Conservation (phyloP, 2,329 filamentous ascomycete genomes). For the Fusarium sp. region DNA sequence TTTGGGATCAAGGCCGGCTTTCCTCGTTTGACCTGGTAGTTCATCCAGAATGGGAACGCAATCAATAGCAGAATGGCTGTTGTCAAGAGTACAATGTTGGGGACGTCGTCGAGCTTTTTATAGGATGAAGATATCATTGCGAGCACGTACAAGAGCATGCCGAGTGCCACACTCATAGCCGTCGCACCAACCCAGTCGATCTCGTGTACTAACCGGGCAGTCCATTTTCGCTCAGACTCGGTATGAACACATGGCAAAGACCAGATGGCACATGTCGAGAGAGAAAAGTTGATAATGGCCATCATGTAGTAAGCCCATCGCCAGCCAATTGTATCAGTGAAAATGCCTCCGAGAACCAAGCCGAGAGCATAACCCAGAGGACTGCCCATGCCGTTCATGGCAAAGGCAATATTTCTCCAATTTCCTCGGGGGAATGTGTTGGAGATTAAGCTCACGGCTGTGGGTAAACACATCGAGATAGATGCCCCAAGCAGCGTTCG, state of each 20-base stretch:
- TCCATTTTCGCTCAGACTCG: constrained; percentile 41
- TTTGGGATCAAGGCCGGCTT: constrained; percentile 70
- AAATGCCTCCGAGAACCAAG: constrained; percentile 60
- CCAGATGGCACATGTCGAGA: constrained; percentile 51
- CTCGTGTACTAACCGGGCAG: constrained; percentile 46
- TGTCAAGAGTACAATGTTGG: constrained; percentile 57
- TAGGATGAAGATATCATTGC: constrained; percentile 54
- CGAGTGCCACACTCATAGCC: constrained; percentile 57
- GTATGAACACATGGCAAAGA: constrained; percentile 44
- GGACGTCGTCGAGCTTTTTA: constrained; percentile 51
- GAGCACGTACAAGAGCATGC: constrained; percentile 62
- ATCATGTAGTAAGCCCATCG: constrained; percentile 56
- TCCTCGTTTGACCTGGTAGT: constrained; percentile 56
- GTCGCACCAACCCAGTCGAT: constrained; percentile 65
- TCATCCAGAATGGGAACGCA: constrained; percentile 66
- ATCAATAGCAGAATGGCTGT: constrained; percentile 56
- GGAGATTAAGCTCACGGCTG: constrained; percentile 51
- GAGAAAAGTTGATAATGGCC: constrained; percentile 49
- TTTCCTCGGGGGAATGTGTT: constrained; percentile 50
- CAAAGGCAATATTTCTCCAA: constrained; percentile 55
- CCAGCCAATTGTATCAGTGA: constrained; percentile 60
- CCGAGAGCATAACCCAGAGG: constrained; percentile 61
- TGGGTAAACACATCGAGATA: constrained; percentile 52
- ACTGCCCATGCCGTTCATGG: constrained; percentile 56
- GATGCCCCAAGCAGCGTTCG: constrained; percentile 48